Conservation (phyloP, 352 stramenopile genomes). For the Phytophthora kernoviae region DNA sequence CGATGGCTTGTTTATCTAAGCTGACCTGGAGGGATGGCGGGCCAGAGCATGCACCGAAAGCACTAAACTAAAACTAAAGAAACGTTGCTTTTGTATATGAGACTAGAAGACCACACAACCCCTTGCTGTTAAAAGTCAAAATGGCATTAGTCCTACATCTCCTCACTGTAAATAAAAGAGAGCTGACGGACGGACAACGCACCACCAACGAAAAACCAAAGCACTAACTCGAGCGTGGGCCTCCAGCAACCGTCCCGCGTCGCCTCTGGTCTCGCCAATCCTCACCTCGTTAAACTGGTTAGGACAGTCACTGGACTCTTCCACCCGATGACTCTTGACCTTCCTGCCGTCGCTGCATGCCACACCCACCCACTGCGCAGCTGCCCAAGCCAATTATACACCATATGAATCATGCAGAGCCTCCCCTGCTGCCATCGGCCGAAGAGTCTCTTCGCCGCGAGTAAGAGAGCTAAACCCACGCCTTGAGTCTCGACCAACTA, state of each 20-base stretch:
- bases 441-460: constrained; percentile 18
- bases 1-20: too few species aligned
- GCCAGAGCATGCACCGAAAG: too few species aligned
- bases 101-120: constrained; percentile 24
- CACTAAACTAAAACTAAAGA: too few species aligned
- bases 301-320: constrained; percentile 24
- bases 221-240: constrained; percentile 15
- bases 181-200: constrained; percentile 13
- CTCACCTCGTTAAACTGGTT: constrained; percentile 27
- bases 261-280: constrained; percentile 15
- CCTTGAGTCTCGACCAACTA: constrained; percentile 26
- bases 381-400: constrained; percentile 35
- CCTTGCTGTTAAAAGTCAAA: constrained; percentile 25
- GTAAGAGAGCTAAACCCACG: constrained; percentile 15
- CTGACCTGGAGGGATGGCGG: too few species aligned
- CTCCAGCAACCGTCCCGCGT: constrained; percentile 2
- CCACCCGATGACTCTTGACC: constrained; percentile 33
- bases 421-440: constrained; percentile 24
- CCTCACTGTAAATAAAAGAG: constrained; percentile 38
- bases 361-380: constrained; percentile 11
- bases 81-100: constrained; percentile 23
- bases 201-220: constrained; percentile 33
- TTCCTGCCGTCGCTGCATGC: constrained; percentile 9
- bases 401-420: constrained; percentile 44
- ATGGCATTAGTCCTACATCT: constrained; percentile 43